Conservation (phyloP, 805 yeast species). For the Limtongia smithiae region DNA sequence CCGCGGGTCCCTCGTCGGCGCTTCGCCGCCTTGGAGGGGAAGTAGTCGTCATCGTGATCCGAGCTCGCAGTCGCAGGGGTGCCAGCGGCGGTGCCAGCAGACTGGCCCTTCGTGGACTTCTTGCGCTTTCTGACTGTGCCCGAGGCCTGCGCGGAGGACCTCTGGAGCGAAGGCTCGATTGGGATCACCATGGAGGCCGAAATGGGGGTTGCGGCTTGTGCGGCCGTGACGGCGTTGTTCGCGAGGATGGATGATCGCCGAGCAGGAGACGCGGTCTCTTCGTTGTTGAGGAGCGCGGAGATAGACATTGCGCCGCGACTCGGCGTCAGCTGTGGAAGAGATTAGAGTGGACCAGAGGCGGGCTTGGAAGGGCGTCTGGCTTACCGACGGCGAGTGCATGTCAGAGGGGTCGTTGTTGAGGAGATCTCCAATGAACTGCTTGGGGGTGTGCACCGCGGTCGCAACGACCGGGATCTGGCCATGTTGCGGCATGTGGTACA, state of each 20-base stretch:
- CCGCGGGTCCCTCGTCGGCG: constrained; percentile 4
- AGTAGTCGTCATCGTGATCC: constrained; percentile 4
- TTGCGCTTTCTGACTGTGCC: background rate
- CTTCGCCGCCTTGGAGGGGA: constrained; percentile 6
- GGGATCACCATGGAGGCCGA: background rate
- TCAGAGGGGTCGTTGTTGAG: background rate
- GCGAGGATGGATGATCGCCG: constrained; percentile 5
- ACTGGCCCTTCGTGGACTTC: background rate
- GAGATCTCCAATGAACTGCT: background rate
- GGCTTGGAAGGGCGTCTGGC: no score
- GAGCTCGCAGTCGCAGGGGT: background rate
- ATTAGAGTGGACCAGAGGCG: no score
- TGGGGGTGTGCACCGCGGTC: background rate
- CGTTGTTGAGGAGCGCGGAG: constrained; percentile 24
- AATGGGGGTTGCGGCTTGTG: background rate
- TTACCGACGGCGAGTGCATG: no score
- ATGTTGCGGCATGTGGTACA: no score
- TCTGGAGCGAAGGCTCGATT: background rate
- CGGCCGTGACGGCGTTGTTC: background rate
- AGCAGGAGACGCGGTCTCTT: constrained; percentile 9
- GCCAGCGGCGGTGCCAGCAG: background rate
- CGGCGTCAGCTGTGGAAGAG: background rate
- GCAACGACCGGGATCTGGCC: background rate
- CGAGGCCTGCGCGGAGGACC: background rate
- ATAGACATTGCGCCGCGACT: constrained; percentile 25